Percentiles rank a stretch among this genome's conserved stretches.
phyloP scores from a whole-genome alignment of 2,329 filamentous ascomycete genomes.

The Colletotrichum limetticola region DNA sequence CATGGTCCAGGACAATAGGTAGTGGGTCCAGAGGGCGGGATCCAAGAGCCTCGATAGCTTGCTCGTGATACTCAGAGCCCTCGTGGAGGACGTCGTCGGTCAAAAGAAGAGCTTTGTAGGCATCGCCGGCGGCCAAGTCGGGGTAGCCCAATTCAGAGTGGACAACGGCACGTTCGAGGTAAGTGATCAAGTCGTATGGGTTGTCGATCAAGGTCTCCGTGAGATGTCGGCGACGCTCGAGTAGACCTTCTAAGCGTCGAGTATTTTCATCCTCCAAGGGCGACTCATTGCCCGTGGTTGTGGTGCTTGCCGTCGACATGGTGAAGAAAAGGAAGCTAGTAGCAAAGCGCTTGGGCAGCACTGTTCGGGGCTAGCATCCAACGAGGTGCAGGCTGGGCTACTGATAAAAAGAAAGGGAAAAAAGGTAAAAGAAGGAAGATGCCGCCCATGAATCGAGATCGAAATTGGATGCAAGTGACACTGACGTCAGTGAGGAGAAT shows the following conservation, averaged over 20 bases:
- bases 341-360: slow-evolving; percentile 2
- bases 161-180: slow-evolving; percentile 75
- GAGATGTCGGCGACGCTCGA: slow-evolving; percentile 65
- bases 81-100: slow-evolving; percentile 84
- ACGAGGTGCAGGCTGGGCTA: background rate
- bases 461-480: slow-evolving; percentile 19
- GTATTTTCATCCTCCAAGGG: slow-evolving; percentile 16
- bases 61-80: slow-evolving; percentile 83
- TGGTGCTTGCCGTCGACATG: slow-evolving; percentile 26
- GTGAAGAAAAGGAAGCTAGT: slow-evolving; percentile 11
- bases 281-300: slow-evolving; percentile 21
- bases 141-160: slow-evolving; percentile 84
- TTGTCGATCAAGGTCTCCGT: slow-evolving; percentile 63
- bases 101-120: slow-evolving; percentile 89
- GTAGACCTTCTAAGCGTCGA: slow-evolving; percentile 49
- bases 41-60: slow-evolving; percentile 65
- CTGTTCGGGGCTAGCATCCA: background rate
- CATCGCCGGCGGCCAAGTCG: slow-evolving; percentile 89
- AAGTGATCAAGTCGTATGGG: slow-evolving; percentile 72
- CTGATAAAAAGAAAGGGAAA: slow-evolving; percentile 1
- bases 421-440: background rate
- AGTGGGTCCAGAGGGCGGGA: slow-evolving; percentile 47
- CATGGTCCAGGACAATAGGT: slow-evolving; percentile 59
- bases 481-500: slow-evolving; percentile 35
- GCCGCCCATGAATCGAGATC: slow-evolving; percentile 13